Base-by-base conservation (phyloP, 495 filamentous ascomycete genomes). In the Mytilinidion resinicola region DNA sequence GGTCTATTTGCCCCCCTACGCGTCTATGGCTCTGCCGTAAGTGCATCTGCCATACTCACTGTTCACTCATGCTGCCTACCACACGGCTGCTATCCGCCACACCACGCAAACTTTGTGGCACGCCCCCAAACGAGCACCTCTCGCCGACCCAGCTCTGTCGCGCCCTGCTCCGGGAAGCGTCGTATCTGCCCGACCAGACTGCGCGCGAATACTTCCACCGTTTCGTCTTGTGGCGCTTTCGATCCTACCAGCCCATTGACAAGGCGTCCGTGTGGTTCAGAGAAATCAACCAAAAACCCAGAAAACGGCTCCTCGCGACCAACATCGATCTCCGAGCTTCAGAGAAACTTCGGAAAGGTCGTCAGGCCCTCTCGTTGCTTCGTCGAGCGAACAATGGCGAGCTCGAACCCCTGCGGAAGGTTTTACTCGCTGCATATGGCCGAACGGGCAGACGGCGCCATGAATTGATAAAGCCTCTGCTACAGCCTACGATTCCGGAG, bases 121-220 rank as follows among this genome's bases (percentile, higher is more conserved):
- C 25, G 3, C 25, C 25, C 25, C 25, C 25, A 30, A 30, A 30
- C 25, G 25, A 46, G 19, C 34, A 55, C 4, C 46, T 42, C 51
- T 55, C 51, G 51, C 61, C 39, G 39, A 38, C 65, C 33, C 82
- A 87, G 67, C 73, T 93, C 34, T 83, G 87, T 62, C 85, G 93
- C 35, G 82, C 85, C 37, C 78, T 95, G 7, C 84, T 96, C 47
- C 89, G 92, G 60, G 86, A 96, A 76, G 81, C 83, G 21, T 83
- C 86, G 56, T 95, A 96, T 68, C 83, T 98, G 21, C 90, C 90
- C 11, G 87, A 91, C 68, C 73, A 83, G 3, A 67, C 80, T 50
- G 86, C 87, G 30, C 83, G 85, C 41, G 63, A 66, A 20, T 86
- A 81, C 67, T 72, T 88, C 62, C 75, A 76, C 59, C 61, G 76